Conservation (phyloP, 1,284 basidiomycete species). For the Schizopora paradoxa region DNA sequence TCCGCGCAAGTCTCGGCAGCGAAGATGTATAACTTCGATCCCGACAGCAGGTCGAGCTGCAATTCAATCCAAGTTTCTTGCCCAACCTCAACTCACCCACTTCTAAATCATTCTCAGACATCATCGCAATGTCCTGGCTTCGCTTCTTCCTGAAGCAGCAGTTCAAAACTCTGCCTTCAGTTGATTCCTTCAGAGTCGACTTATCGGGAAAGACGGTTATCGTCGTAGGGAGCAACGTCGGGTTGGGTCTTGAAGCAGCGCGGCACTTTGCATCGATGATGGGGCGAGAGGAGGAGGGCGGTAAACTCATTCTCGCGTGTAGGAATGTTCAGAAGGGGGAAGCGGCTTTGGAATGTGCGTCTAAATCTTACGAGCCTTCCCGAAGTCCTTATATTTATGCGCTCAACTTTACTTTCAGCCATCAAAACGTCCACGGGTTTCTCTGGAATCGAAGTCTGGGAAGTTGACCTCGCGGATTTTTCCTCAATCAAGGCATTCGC, state of each 20-base stretch:
- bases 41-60: too few relatives aligned
- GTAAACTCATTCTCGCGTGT: slow-evolving; percentile 2
- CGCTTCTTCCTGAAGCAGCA: slow-evolving; percentile 3
- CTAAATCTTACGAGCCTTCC: neutral
- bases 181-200: slow-evolving; percentile 3
- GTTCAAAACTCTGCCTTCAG: slow-evolving; percentile 2
- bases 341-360: slow-evolving; percentile 2
- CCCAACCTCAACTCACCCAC: too few relatives aligned
- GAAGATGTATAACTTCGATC: too few relatives aligned
- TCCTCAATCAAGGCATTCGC: slow-evolving; percentile 34
- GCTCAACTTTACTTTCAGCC: neutral
- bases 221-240: slow-evolving; percentile 12
- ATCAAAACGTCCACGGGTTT: neutral
- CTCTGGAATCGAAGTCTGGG: neutral
- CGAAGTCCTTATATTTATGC: neutral
- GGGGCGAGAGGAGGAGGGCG: neutral
- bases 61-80: too few relatives aligned
- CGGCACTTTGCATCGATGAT: slow-evolving; percentile 8
- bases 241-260: slow-evolving; percentile 3
- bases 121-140: too few relatives aligned
- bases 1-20: too few relatives aligned
- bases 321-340: slow-evolving; percentile 1
- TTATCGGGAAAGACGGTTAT: slow-evolving; percentile 14
- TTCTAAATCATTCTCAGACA: too few relatives aligned
- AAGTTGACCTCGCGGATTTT: slow-evolving; percentile 32